These are phyloP conservation scores for Phytophthora vignae DNA, from an alignment of 352 stramenopile genomes.

Conservation along the genomic window DNA sequence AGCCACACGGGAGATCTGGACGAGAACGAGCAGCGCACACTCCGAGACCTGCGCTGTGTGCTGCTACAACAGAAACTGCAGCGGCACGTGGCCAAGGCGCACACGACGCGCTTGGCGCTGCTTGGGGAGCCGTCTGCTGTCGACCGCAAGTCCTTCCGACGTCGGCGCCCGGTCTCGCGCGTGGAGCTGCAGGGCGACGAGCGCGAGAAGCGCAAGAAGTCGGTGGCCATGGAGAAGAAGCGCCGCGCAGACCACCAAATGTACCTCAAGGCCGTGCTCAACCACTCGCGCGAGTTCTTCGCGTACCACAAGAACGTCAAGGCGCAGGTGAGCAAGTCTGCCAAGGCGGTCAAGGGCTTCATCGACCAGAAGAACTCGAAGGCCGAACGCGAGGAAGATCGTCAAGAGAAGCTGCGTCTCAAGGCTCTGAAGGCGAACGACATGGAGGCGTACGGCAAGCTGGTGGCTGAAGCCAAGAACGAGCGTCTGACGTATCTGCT, in stretches of 20 bases:
- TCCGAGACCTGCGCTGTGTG: conserved; percentile 73
- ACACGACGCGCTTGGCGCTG: conserved; percentile 69
- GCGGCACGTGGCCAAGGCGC: conserved; percentile 63
- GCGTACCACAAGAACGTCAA: conserved; percentile 90
- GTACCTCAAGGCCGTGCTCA: conserved; percentile 84
- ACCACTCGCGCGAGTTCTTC: conserved; percentile 88
- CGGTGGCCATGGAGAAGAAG: conserved; percentile 85
- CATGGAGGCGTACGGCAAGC: conserved; percentile 97
- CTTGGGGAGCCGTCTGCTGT: conserved; percentile 70
- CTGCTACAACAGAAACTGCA: conserved; percentile 80
- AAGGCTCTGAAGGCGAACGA: conserved; percentile 95
- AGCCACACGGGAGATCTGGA: conserved; percentile 43
- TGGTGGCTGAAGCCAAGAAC: conserved; percentile 98
- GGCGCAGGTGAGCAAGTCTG: conserved; percentile 68
- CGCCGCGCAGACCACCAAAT: conserved; percentile 77
- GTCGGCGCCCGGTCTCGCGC: conserved; percentile 65
- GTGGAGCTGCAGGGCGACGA: conserved; percentile 76
- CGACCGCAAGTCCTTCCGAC: conserved; percentile 81
- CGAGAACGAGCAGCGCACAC: conserved; percentile 52
- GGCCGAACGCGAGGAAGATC: conserved; percentile 87
- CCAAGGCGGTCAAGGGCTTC: conserved; percentile 76
- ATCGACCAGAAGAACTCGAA: conserved; percentile 83
- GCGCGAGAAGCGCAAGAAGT: conserved; percentile 84
- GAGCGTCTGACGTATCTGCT: conserved; percentile 97
- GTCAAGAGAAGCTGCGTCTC: conserved; percentile 87